These are phyloP conservation scores for Coemansia sp. DNA, from an alignment of 192 early-diverging fungal species.

Conservation along the genomic window DNA sequence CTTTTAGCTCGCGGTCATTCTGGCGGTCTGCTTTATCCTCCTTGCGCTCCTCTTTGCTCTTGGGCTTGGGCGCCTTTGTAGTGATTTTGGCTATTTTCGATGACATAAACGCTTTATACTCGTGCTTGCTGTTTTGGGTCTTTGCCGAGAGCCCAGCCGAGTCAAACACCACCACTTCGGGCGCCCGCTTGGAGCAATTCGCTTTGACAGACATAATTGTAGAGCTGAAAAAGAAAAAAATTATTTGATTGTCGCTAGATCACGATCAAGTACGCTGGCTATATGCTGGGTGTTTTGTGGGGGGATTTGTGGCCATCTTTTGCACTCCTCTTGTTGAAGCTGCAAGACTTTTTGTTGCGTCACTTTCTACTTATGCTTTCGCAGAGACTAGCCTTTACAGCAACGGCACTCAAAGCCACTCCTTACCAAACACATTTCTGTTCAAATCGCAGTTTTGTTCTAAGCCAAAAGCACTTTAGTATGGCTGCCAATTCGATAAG, in stretches of 20 bases:
- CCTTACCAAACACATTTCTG: background rate
- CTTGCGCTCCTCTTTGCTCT: constrained; percentile 74
- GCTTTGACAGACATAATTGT: constrained; percentile 6
- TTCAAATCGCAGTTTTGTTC: background rate
- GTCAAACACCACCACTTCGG: constrained; percentile 42
- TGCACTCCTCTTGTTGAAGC: too few relatives aligned
- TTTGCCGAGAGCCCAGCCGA: constrained; percentile 1
- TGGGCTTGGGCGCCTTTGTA: constrained; percentile 72
- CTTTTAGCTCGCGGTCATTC: constrained; percentile 34
- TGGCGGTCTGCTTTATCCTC: constrained; percentile 46
- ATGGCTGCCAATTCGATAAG: constrained; percentile 2
- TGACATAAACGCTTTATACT: constrained; percentile 46
- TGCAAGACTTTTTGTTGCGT: too few relatives aligned
- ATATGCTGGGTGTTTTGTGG: too few relatives aligned
- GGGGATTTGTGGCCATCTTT: too few relatives aligned
- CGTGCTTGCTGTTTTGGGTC: constrained; percentile 20
- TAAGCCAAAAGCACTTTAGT: background rate
- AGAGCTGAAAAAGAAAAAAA: constrained; percentile 7
- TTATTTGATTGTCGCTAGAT: too few relatives aligned
- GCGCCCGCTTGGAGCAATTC: constrained; percentile 7
- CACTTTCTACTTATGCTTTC: background rate
- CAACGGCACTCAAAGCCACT: background rate
- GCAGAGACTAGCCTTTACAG: background rate
- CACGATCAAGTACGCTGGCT: too few relatives aligned
- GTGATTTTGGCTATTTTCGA: constrained; percentile 69